These are phyloP conservation scores for Myriosclerotinia curreyana DNA, from an alignment of 2,329 filamentous ascomycete species.

Conservation along the genomic window DNA sequence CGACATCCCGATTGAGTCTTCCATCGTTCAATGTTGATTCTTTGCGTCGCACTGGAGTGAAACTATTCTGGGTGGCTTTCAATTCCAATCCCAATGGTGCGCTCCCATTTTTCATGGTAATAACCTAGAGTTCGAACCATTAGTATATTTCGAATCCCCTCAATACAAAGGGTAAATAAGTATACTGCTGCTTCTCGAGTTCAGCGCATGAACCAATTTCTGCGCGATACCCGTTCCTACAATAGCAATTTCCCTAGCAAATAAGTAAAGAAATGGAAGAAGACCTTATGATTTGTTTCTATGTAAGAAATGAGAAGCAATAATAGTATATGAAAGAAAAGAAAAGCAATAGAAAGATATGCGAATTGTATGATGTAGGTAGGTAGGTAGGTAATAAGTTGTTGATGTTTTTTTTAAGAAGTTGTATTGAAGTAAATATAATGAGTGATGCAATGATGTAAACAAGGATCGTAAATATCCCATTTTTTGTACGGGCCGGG, in stretches of 20 bases:
- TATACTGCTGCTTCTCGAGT: conserved; percentile 7
- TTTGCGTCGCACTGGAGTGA: conserved; percentile 35
- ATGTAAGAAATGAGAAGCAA: not conserved
- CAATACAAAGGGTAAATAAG: not conserved
- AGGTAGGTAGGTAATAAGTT: too few relatives aligned
- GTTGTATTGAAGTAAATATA: too few relatives aligned
- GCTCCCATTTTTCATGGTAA: conserved; percentile 21
- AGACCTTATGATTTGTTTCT: not conserved
- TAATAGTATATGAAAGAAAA: not conserved
- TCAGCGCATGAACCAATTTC: not conserved
- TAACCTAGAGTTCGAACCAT: not conserved
- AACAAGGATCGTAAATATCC: conserved; percentile 2
- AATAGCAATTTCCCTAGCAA: conserved; percentile 20
- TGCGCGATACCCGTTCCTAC: not conserved
- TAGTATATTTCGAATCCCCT: not conserved
- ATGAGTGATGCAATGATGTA: conserved; percentile 1
- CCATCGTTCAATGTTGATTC: conserved; percentile 30
- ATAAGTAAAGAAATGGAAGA: conserved; percentile 18
- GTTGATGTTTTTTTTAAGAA: not conserved
- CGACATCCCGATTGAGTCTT: conserved; percentile 25
- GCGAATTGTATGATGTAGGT: too few relatives aligned
- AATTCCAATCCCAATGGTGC: conserved; percentile 1
- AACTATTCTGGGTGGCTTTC: conserved; percentile 25
- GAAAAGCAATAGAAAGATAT: conserved; percentile 11
- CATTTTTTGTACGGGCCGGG: conserved; percentile 1